phyloP scores from a whole-genome alignment of 2,329 filamentous ascomycete species.

The Trichoderma oligosporum region DNA sequence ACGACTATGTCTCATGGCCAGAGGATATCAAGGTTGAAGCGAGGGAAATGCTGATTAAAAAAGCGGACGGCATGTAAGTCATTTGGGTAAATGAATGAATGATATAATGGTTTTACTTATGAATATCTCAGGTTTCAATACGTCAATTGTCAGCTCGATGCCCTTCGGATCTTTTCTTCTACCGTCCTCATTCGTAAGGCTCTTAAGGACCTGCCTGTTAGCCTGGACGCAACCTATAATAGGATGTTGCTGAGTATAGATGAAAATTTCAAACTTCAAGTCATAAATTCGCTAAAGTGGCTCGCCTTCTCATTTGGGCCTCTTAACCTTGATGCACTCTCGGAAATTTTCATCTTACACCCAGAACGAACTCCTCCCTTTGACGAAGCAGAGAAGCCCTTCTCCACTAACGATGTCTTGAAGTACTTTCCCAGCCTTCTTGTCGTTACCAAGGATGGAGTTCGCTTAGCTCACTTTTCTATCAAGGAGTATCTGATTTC shows the following conservation, averaged over 20 bases:
- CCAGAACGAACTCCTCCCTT: not conserved
- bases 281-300: slow-evolving; percentile 13
- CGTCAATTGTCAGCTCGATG: slow-evolving; percentile 2
- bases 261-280: not conserved
- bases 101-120: no score
- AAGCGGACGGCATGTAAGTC: slow-evolving; percentile 11
- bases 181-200: not conserved
- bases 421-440: slow-evolving; percentile 13
- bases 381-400: not conserved
- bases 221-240: slow-evolving; percentile 16
- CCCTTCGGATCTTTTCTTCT: not conserved
- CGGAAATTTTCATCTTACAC: slow-evolving; percentile 14
- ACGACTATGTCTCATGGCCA: not conserved
- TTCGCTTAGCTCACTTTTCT: slow-evolving; percentile 18
- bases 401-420: not conserved
- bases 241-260: slow-evolving; percentile 11
- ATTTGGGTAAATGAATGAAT: no score
- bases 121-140: slow-evolving; percentile 11
- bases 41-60: not conserved
- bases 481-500: slow-evolving; percentile 19
- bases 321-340: not conserved
- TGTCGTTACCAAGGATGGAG: not conserved
- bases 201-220: slow-evolving; percentile 1
- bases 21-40: not conserved
- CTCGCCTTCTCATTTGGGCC: not conserved